Base-by-base conservation (phyloP, 2,329 filamentous ascomycete species). In the Apiospora malaysiana region DNA sequence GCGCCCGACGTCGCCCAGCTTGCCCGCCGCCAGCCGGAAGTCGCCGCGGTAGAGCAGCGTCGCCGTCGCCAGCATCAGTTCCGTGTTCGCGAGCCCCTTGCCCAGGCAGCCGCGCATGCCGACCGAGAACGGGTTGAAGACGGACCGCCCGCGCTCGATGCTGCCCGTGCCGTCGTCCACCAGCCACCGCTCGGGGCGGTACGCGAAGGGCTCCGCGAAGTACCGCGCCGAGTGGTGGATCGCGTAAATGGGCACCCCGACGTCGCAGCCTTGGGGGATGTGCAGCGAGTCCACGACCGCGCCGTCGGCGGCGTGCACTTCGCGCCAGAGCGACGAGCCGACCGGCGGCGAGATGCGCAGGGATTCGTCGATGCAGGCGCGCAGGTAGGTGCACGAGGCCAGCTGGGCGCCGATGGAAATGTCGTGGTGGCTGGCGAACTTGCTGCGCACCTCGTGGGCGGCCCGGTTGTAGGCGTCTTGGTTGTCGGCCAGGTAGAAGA, bases 61-160 rank as follows among this genome's bases (percentile, higher is more conserved):
- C 0, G 69, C 56, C 9, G 68, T 45, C 14, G 69, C 46, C 8
- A 72, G 25, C 49, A 51, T 70, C 49, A 72, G 68, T 37, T 72
- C 71, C 9, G 59, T 70, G n/a, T 70, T 63, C 10, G 71, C 71
- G 1, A 72, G 66, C 63, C 83, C 83, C 70, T 76, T 76, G 14
- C 82, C 82, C 43, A 84, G 76, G 65, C 83, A 84, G 65, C 82
- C 82, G 21, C 82, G 73, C 45, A 82, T 80, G 2, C 83, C 81
- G 1, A 77, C 68, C 65, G 77, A 76, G 71, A 84, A 83, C 27
- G 82, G 79, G 73, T 82, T 79, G 72, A 82, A 75, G n/a, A 76
- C 79, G 2, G 79, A 78, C 25, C 78, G 75, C 25, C 56, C 46
- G 4, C 27, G 37, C 10, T 69, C 69, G 49, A 42, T 67, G 1